phyloP scores from a whole-genome alignment of 2,329 filamentous ascomycete species.

The Helotiales sp. region DNA sequence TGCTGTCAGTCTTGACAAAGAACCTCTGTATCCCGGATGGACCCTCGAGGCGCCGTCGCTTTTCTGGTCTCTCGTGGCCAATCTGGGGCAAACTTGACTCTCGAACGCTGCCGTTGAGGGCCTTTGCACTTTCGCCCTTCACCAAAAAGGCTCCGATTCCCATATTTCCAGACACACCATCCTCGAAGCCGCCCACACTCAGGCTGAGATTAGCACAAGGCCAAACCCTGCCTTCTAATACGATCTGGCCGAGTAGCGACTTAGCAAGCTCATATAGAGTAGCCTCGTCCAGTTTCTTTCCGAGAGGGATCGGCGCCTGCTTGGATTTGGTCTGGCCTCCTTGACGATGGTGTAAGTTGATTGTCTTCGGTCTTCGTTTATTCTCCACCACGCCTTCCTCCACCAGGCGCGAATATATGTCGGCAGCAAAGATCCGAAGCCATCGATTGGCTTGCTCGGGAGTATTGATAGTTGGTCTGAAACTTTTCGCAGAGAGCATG shows the following conservation, averaged over 20 bases:
- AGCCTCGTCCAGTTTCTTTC: constrained; percentile 70
- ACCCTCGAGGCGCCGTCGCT: constrained; percentile 33
- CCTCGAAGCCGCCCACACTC: constrained; percentile 89
- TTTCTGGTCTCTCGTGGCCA: constrained; percentile 30
- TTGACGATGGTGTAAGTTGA: constrained; percentile 81
- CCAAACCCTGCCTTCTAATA: constrained; percentile 78
- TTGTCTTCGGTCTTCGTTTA: constrained; percentile 79
- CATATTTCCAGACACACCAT: constrained; percentile 79
- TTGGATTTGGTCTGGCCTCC: constrained; percentile 73
- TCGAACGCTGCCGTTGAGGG: constrained; percentile 41
- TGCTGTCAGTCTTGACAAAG: constrained; percentile 31
- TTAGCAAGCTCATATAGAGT: constrained; percentile 75
- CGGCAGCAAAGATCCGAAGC: constrained; percentile 87
- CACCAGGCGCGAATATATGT: constrained; percentile 85
- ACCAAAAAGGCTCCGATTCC: constrained; percentile 87
- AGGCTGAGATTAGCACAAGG: constrained; percentile 89
- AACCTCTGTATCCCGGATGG: constrained; percentile 32
- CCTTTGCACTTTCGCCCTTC: constrained; percentile 66
- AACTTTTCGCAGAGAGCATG: constrained; percentile 96
- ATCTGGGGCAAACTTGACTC: constrained; percentile 15
- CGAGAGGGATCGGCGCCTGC: constrained; percentile 73
- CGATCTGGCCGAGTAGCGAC: constrained; percentile 73
- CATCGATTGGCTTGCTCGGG: constrained; percentile 78
- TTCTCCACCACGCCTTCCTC: constrained; percentile 90
- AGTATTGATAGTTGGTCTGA: constrained; percentile 78